Base-by-base conservation (phyloP, 1,284 basidiomycete genomes). In the Takashimella tepidaria region DNA sequence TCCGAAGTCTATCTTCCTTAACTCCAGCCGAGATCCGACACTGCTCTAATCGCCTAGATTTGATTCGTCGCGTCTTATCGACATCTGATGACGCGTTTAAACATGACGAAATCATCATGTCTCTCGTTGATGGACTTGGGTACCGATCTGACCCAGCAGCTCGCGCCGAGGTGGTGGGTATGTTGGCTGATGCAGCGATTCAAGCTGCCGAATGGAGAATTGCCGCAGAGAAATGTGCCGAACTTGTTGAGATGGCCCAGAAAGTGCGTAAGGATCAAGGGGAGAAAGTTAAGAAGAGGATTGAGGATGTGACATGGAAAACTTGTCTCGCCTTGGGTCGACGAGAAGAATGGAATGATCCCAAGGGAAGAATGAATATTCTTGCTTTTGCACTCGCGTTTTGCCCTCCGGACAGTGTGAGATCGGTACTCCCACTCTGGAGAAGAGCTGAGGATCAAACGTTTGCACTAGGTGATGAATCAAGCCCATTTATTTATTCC, bases 1-100 rank as follows among this genome's bases (percentile, higher is more conserved):
- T 49, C 84, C 46, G 47, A 21, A 84, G 41, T 87, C 89, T 22
- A 89, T 87, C 79, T 11, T 56, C 55, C 19, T 84, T 96, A 50
- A 83, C 89, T 4, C 92, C 92, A 0, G 83, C 93, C 56, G 90
- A 96, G 73, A 91, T 97, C 57, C 85, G 92, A 8, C 80, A 93
- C 40, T 88, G 88, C 24, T 86, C 87, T 60, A 87, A 95, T 72
- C 85, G 87, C 23, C 82, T 97, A 25, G 62, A 69, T 16, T 82
- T 96, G 19, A 82, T 97, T 46, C 85, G 86, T 2, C 84, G 83
- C 12, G 84, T 97, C 26, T 80, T 97, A 16, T 84, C 86, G 10
- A 85, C 83, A 64, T 92, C 88, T 56, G 80, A 78, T 59, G 87
- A 91, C 57, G 88, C 91, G 1, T 93, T 91, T 76, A 87, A 86